Conservation (phyloP, 495 filamentous ascomycete species). For the Amniculicola lignicola region DNA sequence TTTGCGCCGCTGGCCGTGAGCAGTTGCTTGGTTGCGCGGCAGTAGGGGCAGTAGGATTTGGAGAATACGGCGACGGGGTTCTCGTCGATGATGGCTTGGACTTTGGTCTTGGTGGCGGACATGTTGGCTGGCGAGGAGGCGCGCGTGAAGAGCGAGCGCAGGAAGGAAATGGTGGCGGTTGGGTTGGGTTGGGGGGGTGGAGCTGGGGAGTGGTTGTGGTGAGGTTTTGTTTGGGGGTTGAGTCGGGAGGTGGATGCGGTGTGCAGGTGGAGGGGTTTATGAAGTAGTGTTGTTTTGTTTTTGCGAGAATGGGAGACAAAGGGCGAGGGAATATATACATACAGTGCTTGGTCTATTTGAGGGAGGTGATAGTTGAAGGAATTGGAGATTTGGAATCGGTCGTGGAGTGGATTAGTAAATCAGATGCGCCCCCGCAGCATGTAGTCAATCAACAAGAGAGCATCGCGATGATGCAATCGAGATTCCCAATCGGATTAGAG, state of each 20-base stretch:
- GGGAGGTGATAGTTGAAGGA: too few relatives aligned
- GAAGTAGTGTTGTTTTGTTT: too few relatives aligned
- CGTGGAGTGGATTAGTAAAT: conserved; percentile 8
- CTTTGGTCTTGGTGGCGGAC: conserved; percentile 83
- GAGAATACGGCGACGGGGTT: conserved; percentile 93
- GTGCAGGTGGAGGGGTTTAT: too few relatives aligned
- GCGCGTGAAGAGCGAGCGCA: conserved; percentile 71
- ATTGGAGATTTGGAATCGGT: conserved; percentile 11
- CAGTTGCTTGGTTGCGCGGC: conserved; percentile 70
- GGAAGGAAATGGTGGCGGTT: conserved; percentile 53
- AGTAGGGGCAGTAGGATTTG: conserved; percentile 98
- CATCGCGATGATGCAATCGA: conserved; percentile 18
- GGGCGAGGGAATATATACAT: too few relatives aligned
- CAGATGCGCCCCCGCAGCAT: conserved; percentile 1
- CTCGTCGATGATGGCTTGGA: conserved; percentile 82
- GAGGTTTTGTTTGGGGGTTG: conserved; percentile 13
- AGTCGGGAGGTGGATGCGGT: too few relatives aligned
- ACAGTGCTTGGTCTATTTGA: too few relatives aligned
- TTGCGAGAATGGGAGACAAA: too few relatives aligned
- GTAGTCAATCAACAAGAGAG: not conserved
- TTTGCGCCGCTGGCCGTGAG: conserved; percentile 69
- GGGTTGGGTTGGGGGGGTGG: not conserved
- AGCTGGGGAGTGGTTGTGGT: not conserved
- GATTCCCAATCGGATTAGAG: conserved; percentile 15
- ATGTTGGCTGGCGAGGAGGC: conserved; percentile 61